Percentiles rank a stretch among this genome's conserved stretches.
Conservation (phyloP, 257 asterid genomes). For the Scutellaria baicalensis region DNA sequence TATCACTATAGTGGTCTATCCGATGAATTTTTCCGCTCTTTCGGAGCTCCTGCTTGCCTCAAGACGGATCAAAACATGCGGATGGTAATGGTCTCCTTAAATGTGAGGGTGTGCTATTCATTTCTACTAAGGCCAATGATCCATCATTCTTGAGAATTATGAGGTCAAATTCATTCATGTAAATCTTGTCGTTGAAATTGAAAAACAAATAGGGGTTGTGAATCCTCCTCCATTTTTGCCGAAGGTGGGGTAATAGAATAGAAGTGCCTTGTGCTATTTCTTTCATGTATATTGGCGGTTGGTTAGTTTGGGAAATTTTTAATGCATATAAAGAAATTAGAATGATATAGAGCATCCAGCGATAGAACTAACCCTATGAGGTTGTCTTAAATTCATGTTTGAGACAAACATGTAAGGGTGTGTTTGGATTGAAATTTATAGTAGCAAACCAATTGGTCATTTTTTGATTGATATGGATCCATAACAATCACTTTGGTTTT, state of each 20-base stretch:
- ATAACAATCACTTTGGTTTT: too few relatives aligned
- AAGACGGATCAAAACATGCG: too few relatives aligned
- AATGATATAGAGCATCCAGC: neutral
- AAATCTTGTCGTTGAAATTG: conserved; percentile 14
- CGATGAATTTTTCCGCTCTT: too few relatives aligned
- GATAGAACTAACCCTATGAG: neutral
- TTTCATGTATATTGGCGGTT: conserved; percentile 11
- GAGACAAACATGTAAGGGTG: neutral
- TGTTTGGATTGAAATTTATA: too few relatives aligned
- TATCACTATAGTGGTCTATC: conserved; percentile 38
- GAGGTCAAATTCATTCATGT: conserved; percentile 32
- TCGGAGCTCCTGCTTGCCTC: too few relatives aligned
- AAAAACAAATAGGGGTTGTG: conserved; percentile 22
- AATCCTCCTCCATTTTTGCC: conserved; percentile 26
- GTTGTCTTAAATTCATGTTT: neutral
- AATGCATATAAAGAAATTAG: too few relatives aligned
- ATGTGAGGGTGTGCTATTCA: conserved; percentile 26
- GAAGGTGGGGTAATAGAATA: conserved; percentile 13
- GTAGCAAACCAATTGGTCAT: too few relatives aligned
- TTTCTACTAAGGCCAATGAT: conserved; percentile 24
- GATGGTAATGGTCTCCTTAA: neutral
- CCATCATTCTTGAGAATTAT: conserved; percentile 32
- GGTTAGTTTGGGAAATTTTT: conserved; percentile 16
- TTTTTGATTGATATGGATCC: too few relatives aligned
- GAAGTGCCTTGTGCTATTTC: conserved; percentile 5